phyloP scores from a whole-genome alignment of 208 protist genomes.

The Willaertia magna region DNA sequence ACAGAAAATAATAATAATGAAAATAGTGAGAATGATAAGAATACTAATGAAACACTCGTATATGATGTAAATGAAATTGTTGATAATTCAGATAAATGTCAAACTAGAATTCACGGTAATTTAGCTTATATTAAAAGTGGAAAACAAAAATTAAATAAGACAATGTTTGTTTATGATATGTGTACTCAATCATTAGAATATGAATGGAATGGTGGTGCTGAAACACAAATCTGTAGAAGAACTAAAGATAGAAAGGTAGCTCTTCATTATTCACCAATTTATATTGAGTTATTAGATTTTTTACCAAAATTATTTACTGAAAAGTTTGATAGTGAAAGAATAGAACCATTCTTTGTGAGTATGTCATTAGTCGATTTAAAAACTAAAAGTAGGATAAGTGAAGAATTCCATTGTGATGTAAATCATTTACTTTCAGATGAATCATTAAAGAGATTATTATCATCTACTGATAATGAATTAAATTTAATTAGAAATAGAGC shows the following conservation, averaged over 20 bases:
- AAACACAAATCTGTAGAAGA: neutral
- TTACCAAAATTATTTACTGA: neutral
- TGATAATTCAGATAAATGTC: neutral
- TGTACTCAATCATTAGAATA: neutral
- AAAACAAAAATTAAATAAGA: neutral
- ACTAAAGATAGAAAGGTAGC: neutral
- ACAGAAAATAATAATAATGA: neutral
- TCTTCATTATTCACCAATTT: neutral
- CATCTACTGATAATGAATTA: neutral
- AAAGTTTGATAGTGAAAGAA: neutral
- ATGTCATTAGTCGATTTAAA: neutral
- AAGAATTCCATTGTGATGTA: neutral
- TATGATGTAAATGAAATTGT: neutral
- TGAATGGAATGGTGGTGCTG: neutral
- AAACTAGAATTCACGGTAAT: neutral
- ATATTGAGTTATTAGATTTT: neutral
- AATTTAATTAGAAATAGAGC: neutral
- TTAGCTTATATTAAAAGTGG: neutral
- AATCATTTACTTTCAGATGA: neutral
- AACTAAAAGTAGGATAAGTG: neutral
- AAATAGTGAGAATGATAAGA: neutral
- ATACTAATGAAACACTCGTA: neutral
- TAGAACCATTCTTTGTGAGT: neutral
- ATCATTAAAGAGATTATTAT: neutral
- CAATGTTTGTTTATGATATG: neutral